Evolutionary conservation across 2,329 filamentous ascomycete species (phyloP).

Genomic region (Talaromyces atroroseus): DNA sequence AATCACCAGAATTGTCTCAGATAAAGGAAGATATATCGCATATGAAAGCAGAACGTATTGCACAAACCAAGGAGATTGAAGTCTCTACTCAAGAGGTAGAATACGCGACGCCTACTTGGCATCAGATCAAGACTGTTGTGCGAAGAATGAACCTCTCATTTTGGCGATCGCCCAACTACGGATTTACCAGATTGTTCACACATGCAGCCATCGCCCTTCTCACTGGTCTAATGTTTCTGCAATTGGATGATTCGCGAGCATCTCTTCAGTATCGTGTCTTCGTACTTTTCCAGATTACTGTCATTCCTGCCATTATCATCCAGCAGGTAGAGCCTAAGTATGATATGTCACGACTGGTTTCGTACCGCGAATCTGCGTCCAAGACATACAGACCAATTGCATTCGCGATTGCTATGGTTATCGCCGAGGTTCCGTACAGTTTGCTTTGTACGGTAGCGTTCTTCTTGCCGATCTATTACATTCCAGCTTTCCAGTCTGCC

Average conservation of each 20-base stretch:
- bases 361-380: constrained; percentile 77
- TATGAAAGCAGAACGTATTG: constrained; percentile 59
- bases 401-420: constrained; percentile 70
- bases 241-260: constrained; percentile 67
- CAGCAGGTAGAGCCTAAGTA: constrained; percentile 81
- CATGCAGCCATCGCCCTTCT: constrained; percentile 73
- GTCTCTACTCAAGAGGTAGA: constrained; percentile 57
- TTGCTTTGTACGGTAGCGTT: constrained; percentile 74
- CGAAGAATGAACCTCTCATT: constrained; percentile 69
- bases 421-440: constrained; percentile 80
- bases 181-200: constrained; percentile 81
- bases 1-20: constrained; percentile 63
- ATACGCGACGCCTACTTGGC: constrained; percentile 72
- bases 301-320: constrained; percentile 76
- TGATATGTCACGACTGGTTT: constrained; percentile 71
- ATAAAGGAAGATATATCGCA: constrained; percentile 61
- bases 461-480: constrained; percentile 79
- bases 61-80: constrained; percentile 36
- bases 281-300: constrained; percentile 79
- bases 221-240: constrained; percentile 72
- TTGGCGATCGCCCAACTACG: constrained; percentile 84
- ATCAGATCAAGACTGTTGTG: constrained; percentile 73
- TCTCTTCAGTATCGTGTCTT: constrained; percentile 83
- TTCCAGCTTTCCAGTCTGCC: constrained; percentile 64
- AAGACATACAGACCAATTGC: constrained; percentile 82